phyloP scores from a whole-genome alignment of 202 grass and related monocot species.

The Brachypodium distachyon region DNA sequence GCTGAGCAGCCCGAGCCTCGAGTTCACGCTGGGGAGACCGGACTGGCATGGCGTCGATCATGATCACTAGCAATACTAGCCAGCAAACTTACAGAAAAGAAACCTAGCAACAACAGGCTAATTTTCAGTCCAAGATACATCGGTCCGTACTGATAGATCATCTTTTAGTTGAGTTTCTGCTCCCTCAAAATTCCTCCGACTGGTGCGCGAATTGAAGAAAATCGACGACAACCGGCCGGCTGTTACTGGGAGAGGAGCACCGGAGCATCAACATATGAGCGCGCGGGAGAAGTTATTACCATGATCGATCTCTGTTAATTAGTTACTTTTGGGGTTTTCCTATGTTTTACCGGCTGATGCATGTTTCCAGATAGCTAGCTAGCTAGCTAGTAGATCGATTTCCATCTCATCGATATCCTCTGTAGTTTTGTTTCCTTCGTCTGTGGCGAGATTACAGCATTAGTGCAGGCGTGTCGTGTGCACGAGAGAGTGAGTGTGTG shows the following conservation, averaged over 20 bases:
- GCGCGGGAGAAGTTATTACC: background rate
- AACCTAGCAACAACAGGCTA: background rate
- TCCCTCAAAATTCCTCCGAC: constrained; percentile 1
- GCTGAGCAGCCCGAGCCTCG: constrained; percentile 77
- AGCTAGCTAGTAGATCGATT: background rate
- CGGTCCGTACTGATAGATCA: constrained; percentile 15
- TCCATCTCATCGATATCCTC: constrained; percentile 14
- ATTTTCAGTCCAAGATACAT: constrained; percentile 26
- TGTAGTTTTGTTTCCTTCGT: constrained; percentile 26
- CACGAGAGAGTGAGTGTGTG: background rate
- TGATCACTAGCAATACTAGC: constrained; percentile 21
- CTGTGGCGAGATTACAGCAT: constrained; percentile 19
- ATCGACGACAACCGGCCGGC: background rate
- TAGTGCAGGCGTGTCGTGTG: background rate
- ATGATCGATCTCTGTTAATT: constrained; percentile 1
- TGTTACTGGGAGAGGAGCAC: background rate
- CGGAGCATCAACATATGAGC: background rate
- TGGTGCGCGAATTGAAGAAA: background rate
- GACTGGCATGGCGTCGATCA: constrained; percentile 70
- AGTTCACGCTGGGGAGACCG: constrained; percentile 92
- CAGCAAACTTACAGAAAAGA: background rate
- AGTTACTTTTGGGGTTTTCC: constrained; percentile 21
- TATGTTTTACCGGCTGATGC: background rate
- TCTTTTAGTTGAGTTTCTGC: background rate
- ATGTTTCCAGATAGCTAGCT: background rate